Evolutionary conservation across 73 alveolate genomes (phyloP), one percentile per base, ranked within the genome.

Genomic region (Paramecium biaurelia): DNA sequence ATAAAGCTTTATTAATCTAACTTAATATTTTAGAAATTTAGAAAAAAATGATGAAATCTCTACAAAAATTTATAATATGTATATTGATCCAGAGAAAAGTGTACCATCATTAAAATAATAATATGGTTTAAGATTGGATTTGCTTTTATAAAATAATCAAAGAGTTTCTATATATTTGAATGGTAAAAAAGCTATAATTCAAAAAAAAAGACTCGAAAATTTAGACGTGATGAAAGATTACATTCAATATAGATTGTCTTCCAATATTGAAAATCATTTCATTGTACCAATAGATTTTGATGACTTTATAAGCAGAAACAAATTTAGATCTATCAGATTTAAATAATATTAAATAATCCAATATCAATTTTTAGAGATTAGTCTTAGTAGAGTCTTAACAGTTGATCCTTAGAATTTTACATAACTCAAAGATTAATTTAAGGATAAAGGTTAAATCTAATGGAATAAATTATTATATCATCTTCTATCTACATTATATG

Each of bases 181-280:
- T 79, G 90, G 90, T 7, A 24, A n/a, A 45, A 79, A 79, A 45
- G 42, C n/a, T 30, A 23, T 79, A 2, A 38, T 43, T 11, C n/a
- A 79, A 45, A 79, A 79, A 79, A 42, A 42, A 79, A 79, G 72
- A 79, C 41, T 32, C 3, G 90, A 79, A 24, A 42, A 30, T 79
- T 23, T 79, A 24, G 90, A 79, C 37, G 26, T 79, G 0, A 47
- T 79, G 74, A 79, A 79, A 45, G 47, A 79, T 15, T 21, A 38
- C 2, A 79, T 41, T 9, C 34, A 47, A 79, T 79, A 11, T 79
- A n/a, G 90, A 79, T 9, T 79, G 30, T 24, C 76, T 37, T 20
- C 90, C 2, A 18, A 79, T 43, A 42, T 41, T 43, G 76, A 79
- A 42, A 79, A 32, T 76, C 9, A 26, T 30, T 76, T n/a, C 15